Evolutionary conservation across 805 yeast genomes (phyloP), one percentile per base, ranked within the genome.

Genomic region (Monosporozyma aquatica): DNA sequence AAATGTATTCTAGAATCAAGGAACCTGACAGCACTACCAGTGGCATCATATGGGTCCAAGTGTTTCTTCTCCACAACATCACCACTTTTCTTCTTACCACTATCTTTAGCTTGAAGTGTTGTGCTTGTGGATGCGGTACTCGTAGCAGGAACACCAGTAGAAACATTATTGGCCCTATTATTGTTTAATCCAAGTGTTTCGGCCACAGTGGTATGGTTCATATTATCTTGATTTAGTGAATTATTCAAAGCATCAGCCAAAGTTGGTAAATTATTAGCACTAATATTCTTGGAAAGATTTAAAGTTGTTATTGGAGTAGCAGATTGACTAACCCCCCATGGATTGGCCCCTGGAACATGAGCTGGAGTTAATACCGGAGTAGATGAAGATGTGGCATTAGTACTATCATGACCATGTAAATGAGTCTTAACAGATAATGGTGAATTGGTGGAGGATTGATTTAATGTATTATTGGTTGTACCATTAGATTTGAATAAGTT

Each of bases 41-140:
- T 68, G 27, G 74, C 67, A 47, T 74, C 79, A 39, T 59, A 61
- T 22, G 62, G 63, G 57, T 74, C 78, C 9, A 70, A 65, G 45
- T 66, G 58, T 36, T 61, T 59, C 7, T 59, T 52, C 38, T 60
- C n/a, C n/a, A n/a, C n/a, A n/a, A n/a, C n/a, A n/a, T n/a, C 67
- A 34, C 55, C 47, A 26, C 65, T 56, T 38, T 64, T 63, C 38
- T 61, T 50, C 36, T 55, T 54, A 43, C 51, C 57, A 50, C 58
- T 24, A 4, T 38, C 29, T 20, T 22, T 46, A n/a, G n/a, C n/a
- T n/a, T n/a, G n/a, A n/a, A n/a, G n/a, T 34, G 35, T 61, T 45
- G 56, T 65, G 56, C 55, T 65, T 45, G 28, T 53, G 10, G 18
- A 6, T 6, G 25, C 25, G 25, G 25, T 9, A 9, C n/a, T n/a